Percentiles rank a stretch among this genome's conserved stretches.
Conservation (phyloP, 129 eudicot species). For the Chrysanthemum seticuspe region DNA sequence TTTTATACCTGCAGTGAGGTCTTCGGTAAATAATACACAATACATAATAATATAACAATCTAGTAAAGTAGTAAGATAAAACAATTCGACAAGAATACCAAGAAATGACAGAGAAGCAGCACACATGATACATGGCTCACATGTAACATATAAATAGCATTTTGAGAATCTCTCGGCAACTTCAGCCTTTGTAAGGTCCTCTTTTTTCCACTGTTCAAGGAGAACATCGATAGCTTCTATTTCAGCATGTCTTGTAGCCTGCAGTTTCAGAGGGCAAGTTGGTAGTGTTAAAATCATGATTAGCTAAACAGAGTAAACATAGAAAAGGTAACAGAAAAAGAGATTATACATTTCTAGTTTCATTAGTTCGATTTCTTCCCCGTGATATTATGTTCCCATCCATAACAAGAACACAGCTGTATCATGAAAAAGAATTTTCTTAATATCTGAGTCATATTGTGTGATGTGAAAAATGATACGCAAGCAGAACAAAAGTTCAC, state of each 20-base stretch:
- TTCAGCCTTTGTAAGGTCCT: slow-evolving; percentile 38
- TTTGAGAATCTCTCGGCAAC: slow-evolving; percentile 56
- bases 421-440: not conserved
- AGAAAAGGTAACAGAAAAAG: not conserved
- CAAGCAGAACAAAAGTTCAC: not conserved
- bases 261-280: slow-evolving; percentile 35
- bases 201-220: slow-evolving; percentile 60
- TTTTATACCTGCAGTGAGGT: slow-evolving; percentile 52
- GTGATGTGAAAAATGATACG: not conserved
- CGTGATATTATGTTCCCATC: slow-evolving; percentile 68
- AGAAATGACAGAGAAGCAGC: slow-evolving; percentile 81
- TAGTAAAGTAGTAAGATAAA: not conserved
- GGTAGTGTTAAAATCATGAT: slow-evolving; percentile 13
- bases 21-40: not conserved
- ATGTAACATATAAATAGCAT: slow-evolving; percentile 87
- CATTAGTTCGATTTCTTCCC: slow-evolving; percentile 80
- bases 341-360: slow-evolving; percentile 67
- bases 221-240: slow-evolving; percentile 78
- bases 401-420: slow-evolving; percentile 75
- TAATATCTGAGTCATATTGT: slow-evolving; percentile 4
- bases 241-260: slow-evolving; percentile 93
- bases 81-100: slow-evolving; percentile 37
- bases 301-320: not conserved
- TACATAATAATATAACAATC: not conserved
- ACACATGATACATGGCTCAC: slow-evolving; percentile 99